Conservation (phyloP, 257 asterid species). For the Cordia subcordata region DNA sequence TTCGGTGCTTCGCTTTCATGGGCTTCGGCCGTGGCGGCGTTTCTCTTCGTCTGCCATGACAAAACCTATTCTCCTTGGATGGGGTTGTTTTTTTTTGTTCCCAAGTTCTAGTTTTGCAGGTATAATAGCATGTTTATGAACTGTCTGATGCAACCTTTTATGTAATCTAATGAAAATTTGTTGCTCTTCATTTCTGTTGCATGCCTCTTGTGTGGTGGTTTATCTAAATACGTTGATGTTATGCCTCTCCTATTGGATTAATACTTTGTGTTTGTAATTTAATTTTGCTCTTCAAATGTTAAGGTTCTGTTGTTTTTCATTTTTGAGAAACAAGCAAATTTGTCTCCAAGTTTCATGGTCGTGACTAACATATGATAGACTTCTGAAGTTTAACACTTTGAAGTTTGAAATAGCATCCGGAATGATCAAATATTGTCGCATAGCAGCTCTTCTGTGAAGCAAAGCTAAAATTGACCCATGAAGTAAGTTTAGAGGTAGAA, state of each 20-base stretch:
- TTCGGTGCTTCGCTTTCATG: slow-evolving; percentile 35
- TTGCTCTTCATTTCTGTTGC: slow-evolving; percentile 8
- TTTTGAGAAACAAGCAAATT: no score
- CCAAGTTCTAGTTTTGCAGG: slow-evolving; percentile 70
- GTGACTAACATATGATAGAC: no score
- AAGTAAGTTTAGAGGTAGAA: no score
- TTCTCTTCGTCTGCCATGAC: slow-evolving; percentile 48
- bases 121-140: slow-evolving; percentile 29
- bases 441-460: no score
- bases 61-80: slow-evolving; percentile 1
- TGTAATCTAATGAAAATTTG: background rate
- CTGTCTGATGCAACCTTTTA: slow-evolving; percentile 32
- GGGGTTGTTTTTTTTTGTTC: slow-evolving; percentile 50
- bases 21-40: slow-evolving; percentile 63
- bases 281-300: no score
- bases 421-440: no score
- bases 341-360: no score
- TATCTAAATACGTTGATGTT: slow-evolving; percentile 21
- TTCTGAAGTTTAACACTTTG: no score
- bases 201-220: slow-evolving; percentile 3
- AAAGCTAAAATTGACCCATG: no score
- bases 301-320: no score
- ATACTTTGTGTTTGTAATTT: no score
- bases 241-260: background rate
- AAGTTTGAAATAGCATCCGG: no score